Base-by-base conservation (phyloP, 306 rosid genomes). In the Heteromeles arbutifolia region DNA sequence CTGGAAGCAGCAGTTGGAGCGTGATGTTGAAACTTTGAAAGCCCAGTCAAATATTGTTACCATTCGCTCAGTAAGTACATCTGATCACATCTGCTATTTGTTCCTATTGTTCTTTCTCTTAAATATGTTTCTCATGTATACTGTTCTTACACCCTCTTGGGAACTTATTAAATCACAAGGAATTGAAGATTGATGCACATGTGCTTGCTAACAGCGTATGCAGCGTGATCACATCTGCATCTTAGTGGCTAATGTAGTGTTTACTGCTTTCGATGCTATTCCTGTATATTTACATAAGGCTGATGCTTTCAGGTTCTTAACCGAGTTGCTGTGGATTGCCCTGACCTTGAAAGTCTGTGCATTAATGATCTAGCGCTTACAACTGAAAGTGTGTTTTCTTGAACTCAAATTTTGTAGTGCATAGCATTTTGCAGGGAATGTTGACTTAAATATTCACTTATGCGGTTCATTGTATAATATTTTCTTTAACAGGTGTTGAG, bases 1-100 rank as follows among this genome's bases (percentile, higher is more conserved):
- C 72, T 95, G 96, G 98, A 92, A 95, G 90, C 90, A 84, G 82
- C 93, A 77, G 79, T 83, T 95, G 86, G 96, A 95, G 70, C 87
- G 89, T 15, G 98, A 95, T 61, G 75, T 86, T 71, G 97, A 95
- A 86, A 95, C 93, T 34, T 77, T 90, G 87, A 95, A 95, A 85
- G 90, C 93, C 54, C 86, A 86, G 71, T 82, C 97, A 67, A 95
- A 95, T 80, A 71, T 92, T 71, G 85, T 78, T 76, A 85, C 85
- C 89, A 86, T 95, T 72, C 86, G 87, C n/a, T 8, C 82, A 11
- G 98, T 95, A 87, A 89, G 98, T 85, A 26, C 61, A 77, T 32
- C 58, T 62, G 57, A 78, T 76, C 76, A 61, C 69, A 48, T 32
- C 4, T 73, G 44, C 21, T 52, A 32, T 19, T 24, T 69, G 12